phyloP scores from a whole-genome alignment of 768 basidiomycete genomes.

The Russula foetens region DNA sequence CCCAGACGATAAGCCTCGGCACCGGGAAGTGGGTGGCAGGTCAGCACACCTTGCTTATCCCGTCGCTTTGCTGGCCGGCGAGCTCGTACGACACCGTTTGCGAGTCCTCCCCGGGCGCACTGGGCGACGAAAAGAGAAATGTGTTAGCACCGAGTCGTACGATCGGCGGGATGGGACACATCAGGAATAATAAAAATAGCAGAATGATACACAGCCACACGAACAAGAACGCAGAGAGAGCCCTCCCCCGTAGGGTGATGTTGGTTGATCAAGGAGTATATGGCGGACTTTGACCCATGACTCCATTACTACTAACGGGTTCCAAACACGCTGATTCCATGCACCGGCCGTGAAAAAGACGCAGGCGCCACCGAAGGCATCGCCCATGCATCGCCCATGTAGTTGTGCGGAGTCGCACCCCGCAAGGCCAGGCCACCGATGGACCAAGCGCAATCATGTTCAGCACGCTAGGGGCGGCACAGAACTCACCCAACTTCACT shows the following conservation, averaged over 20 bases:
- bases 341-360: not conserved
- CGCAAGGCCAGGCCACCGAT: not conserved
- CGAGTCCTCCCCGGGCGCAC: constrained; percentile 36
- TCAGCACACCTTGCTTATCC: constrained; percentile 47
- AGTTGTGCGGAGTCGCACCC: not conserved
- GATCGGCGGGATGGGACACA: not conserved
- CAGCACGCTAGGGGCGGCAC: not conserved
- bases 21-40: not conserved
- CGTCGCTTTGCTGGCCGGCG: constrained; percentile 39
- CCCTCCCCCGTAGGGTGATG: too few species aligned
- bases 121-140: constrained; percentile 8
- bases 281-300: not conserved
- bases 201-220: too few species aligned
- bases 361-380: not conserved
- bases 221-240: too few species aligned
- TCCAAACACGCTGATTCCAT: not conserved
- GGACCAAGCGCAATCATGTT: not conserved
- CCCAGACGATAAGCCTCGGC: not conserved
- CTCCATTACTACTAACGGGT: not conserved
- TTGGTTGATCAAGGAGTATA: not conserved
- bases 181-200: not conserved
- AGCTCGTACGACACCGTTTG: constrained; percentile 56
- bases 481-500: constrained; percentile 30
- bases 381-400: not conserved
- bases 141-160: not conserved